A percentile compares a stretch with the other conserved stretches of the same genome.
Conservation (phyloP, 148 eudicot genomes). For the Rhododendron ferrugineum region DNA sequence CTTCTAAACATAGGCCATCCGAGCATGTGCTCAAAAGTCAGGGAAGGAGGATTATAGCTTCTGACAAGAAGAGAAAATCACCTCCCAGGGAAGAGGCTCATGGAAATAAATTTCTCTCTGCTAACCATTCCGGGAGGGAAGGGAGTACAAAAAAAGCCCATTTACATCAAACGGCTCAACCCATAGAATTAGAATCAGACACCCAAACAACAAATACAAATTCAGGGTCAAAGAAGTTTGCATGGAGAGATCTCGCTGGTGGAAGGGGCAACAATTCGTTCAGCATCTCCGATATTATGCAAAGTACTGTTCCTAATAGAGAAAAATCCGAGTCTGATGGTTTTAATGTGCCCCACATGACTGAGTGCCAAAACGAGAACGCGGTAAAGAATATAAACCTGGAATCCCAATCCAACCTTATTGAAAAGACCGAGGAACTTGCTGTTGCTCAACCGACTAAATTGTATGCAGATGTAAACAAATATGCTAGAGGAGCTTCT, state of each 20-base stretch:
- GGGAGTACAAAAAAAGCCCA: constrained; percentile 10
- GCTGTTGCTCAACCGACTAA: constrained; percentile 12
- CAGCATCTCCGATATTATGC: constrained; percentile 32
- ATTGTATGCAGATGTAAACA: constrained; percentile 15
- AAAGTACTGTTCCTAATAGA: constrained; percentile 14
- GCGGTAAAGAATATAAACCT: constrained; percentile 8
- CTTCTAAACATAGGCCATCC: constrained; percentile 16
- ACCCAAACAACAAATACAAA: constrained; percentile 16
- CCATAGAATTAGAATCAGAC: constrained; percentile 13
- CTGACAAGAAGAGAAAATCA: constrained; percentile 51
- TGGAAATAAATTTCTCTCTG: constrained; percentile 15
- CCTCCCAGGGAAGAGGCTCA: constrained; percentile 15
- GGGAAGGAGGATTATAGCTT: constrained; percentile 19
- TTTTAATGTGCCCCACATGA: constrained; percentile 1
- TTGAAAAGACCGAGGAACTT: constrained; percentile 17
- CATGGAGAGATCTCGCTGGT: constrained; percentile 45
- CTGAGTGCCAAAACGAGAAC: constrained; percentile 17
- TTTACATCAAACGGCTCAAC: constrained; percentile 14
- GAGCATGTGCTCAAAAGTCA: constrained; percentile 18
- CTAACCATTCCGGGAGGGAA: constrained; percentile 19
- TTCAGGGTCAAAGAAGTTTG: constrained; percentile 35
- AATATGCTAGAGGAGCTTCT: constrained; percentile 37
- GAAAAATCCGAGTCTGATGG: constrained; percentile 26
- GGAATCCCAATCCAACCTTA: constrained; percentile 11
- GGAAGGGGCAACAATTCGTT: constrained; percentile 30